phyloP scores from a whole-genome alignment of 306 rosid species.

The Lablab purpureus region DNA sequence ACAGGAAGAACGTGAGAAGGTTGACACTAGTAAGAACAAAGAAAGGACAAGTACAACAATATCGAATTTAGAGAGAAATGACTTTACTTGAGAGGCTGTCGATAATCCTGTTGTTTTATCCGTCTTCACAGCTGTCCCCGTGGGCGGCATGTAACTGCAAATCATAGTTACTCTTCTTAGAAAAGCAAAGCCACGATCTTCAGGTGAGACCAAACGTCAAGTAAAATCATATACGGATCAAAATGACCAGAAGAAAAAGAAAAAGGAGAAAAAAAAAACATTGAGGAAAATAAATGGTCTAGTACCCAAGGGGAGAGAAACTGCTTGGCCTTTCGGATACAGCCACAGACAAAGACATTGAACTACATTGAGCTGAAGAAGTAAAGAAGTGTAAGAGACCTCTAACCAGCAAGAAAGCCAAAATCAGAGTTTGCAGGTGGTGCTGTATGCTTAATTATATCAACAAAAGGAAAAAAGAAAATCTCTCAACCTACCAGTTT shows the following conservation, averaged over 20 bases:
- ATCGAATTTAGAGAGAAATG: neutral
- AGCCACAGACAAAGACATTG: slow-evolving; percentile 44
- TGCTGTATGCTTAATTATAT: neutral
- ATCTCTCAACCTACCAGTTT: slow-evolving; percentile 48
- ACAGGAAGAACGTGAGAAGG: neutral
- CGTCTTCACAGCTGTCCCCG: slow-evolving; percentile 39
- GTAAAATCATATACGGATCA: neutral
- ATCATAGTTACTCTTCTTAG: slow-evolving; percentile 25
- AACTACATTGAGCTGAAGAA: slow-evolving; percentile 40
- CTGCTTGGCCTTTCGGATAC: slow-evolving; percentile 49
- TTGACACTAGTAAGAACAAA: neutral
- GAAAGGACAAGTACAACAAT: neutral
- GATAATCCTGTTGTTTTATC: slow-evolving; percentile 37
- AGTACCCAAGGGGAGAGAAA: slow-evolving; percentile 53
- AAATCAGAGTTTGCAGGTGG: slow-evolving; percentile 7
- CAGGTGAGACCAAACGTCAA: slow-evolving; percentile 15
- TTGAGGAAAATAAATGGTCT: slow-evolving; percentile 9
- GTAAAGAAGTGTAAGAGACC: slow-evolving; percentile 25
- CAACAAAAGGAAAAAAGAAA: neutral
- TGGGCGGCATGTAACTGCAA: slow-evolving; percentile 48
- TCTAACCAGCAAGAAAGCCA: slow-evolving; percentile 1
- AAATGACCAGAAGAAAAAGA: neutral
- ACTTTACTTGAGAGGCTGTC: slow-evolving; percentile 46
- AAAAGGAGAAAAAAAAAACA: too few relatives aligned
- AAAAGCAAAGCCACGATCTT: neutral